Conservation (phyloP, 768 basidiomycete species). For the Leccinum uliginosum region DNA sequence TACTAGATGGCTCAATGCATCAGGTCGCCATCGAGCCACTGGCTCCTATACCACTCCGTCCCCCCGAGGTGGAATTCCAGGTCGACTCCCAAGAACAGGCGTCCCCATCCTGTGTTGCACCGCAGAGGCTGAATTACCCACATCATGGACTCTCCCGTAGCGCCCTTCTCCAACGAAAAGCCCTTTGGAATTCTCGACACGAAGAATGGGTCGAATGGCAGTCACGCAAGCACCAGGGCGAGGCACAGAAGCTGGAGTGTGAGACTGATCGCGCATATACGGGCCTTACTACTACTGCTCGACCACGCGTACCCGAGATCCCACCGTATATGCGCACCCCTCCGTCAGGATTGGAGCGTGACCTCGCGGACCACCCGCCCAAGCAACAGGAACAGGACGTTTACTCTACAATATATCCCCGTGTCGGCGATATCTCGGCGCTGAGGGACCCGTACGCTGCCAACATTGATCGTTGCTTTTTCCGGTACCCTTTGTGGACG, state of each 20-base stretch:
- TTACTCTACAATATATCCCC: conserved; percentile 42
- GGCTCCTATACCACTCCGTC: conserved; percentile 24
- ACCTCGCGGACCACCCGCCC: conserved; percentile 11
- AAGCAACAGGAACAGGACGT: conserved; percentile 12
- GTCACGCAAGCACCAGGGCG: conserved; percentile 9
- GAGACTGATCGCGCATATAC: conserved; percentile 24
- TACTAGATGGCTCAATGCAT: conserved; percentile 13
- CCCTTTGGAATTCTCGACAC: conserved; percentile 56
- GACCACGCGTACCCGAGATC: background rate
- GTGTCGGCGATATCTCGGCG: conserved; percentile 57
- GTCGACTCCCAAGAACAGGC: background rate
- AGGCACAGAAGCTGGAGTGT: background rate
- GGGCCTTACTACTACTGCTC: conserved; percentile 15
- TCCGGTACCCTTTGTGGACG: conserved; percentile 56
- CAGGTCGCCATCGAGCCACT: conserved; percentile 14
- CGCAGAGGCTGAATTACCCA: conserved; percentile 40
- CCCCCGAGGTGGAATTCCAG: conserved; percentile 4
- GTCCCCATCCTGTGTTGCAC: conserved; percentile 7
- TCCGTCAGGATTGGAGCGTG: conserved; percentile 32
- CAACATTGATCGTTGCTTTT: conserved; percentile 57
- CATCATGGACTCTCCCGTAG: conserved; percentile 64
- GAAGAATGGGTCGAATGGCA: conserved; percentile 46
- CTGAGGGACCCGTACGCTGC: conserved; percentile 55
- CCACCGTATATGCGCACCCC: conserved; percentile 18
- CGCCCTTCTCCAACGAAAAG: conserved; percentile 56